Percentiles rank a stretch among this genome's conserved stretches.
Evolutionary conservation across 768 basidiomycete species (phyloP).

Genomic region (Podaxis sp.): DNA sequence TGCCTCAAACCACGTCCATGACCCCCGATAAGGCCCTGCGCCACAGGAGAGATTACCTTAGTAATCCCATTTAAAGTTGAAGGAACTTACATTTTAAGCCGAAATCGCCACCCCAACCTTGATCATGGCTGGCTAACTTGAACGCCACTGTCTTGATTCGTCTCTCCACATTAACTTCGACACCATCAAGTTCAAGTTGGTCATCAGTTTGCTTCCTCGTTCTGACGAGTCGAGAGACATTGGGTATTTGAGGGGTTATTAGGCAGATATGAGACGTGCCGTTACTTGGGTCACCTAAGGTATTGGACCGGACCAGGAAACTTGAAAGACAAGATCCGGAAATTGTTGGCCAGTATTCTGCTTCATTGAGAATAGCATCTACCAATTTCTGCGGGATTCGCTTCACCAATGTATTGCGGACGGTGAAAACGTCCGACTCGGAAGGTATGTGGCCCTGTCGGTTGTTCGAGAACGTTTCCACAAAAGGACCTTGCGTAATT

Average conservation of each 20-base stretch:
- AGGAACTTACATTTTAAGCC: slow-evolving; percentile 18
- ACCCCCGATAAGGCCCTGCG: slow-evolving; percentile 28
- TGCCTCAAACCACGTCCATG: slow-evolving; percentile 34
- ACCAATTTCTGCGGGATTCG: slow-evolving; percentile 18
- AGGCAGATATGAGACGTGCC: slow-evolving; percentile 12
- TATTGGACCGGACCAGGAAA: neutral
- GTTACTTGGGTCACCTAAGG: neutral
- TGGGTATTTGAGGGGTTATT: slow-evolving; percentile 18
- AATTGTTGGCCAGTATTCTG: slow-evolving; percentile 23
- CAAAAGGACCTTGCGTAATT: too few relatives aligned
- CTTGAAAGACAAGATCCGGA: neutral
- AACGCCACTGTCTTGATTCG: slow-evolving; percentile 20
- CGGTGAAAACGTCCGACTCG: slow-evolving; percentile 11
- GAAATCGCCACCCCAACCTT: slow-evolving; percentile 32
- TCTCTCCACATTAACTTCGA: neutral
- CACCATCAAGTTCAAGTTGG: neutral
- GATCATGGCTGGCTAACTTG: slow-evolving; percentile 25
- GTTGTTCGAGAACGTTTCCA: too few relatives aligned
- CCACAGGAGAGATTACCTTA: neutral
- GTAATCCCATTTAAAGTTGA: neutral
- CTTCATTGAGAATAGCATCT: slow-evolving; percentile 19
- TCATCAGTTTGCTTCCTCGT: neutral
- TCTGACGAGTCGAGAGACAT: neutral
- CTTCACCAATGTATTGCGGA: neutral
- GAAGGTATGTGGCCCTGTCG: neutral